Percentiles rank a stretch among this genome's conserved stretches.
phyloP scores from a whole-genome alignment of 768 basidiomycete species.

The Pleurotus pulmonarius region DNA sequence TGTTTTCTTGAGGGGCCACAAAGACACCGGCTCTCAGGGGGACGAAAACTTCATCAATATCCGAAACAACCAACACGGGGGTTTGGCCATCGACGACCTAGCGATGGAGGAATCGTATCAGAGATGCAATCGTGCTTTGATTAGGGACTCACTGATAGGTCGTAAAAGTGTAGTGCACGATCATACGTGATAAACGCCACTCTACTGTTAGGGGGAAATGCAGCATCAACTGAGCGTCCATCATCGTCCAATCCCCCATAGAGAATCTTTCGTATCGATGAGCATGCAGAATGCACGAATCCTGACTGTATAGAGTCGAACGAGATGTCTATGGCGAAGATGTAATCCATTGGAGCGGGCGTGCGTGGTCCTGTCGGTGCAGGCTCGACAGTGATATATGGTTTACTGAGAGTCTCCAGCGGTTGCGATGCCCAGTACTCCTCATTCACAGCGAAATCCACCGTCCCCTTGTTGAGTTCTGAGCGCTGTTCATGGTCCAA shows the following conservation, averaged over 20 bases:
- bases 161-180: slow-evolving; percentile 78
- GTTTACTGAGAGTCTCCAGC: slow-evolving; percentile 44
- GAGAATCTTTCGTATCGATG: slow-evolving; percentile 55
- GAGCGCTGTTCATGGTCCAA: slow-evolving; percentile 79
- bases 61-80: slow-evolving; percentile 77
- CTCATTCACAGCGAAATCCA: slow-evolving; percentile 82
- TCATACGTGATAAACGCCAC: slow-evolving; percentile 88
- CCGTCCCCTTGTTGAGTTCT: slow-evolving; percentile 86
- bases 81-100: slow-evolving; percentile 39
- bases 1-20: slow-evolving; percentile 66
- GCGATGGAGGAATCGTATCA: neutral
- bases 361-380: slow-evolving; percentile 39
- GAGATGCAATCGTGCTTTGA: neutral
- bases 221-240: slow-evolving; percentile 35
- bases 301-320: slow-evolving; percentile 64
- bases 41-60: slow-evolving; percentile 89
- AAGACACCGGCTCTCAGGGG: slow-evolving; percentile 74
- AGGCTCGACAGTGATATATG: slow-evolving; percentile 52
- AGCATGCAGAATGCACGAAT: slow-evolving; percentile 64
- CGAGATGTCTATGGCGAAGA: slow-evolving; percentile 91
- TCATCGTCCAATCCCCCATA: slow-evolving; percentile 54
- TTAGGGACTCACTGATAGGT: slow-evolving; percentile 69
- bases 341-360: slow-evolving; percentile 66
- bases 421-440: slow-evolving; percentile 86
- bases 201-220: slow-evolving; percentile 49